These are phyloP conservation scores for Solidago caesia DNA, from an alignment of 129 eudicot genomes.

Conservation along the genomic window DNA sequence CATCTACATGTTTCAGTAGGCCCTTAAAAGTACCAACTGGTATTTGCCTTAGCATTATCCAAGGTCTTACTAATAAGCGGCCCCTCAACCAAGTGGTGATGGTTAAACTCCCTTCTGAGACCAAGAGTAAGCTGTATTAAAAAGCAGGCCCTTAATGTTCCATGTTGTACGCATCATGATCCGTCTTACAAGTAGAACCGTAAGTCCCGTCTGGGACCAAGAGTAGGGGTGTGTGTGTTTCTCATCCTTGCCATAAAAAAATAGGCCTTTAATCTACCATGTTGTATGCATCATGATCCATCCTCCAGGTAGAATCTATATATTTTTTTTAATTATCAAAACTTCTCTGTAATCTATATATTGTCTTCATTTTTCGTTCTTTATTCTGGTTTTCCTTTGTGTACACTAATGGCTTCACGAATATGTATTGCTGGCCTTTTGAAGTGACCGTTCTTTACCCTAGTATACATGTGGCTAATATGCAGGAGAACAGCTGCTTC, in stretches of 20 bases:
- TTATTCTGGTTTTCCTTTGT: background rate
- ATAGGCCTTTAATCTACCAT: background rate
- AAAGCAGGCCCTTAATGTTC: too few relatives aligned
- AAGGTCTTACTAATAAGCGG: too few relatives aligned
- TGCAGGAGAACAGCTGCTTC: slow-evolving; percentile 60
- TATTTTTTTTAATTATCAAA: background rate
- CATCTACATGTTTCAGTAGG: background rate
- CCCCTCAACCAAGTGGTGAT: too few relatives aligned
- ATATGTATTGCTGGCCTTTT: background rate
- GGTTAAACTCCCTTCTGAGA: too few relatives aligned
- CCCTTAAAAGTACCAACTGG: background rate
- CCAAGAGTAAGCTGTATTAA: too few relatives aligned
- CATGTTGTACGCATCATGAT: too few relatives aligned
- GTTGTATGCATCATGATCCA: background rate
- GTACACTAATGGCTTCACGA: background rate
- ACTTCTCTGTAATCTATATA: background rate
- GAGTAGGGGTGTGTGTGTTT: too few relatives aligned
- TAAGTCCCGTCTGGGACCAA: too few relatives aligned
- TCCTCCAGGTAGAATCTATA: background rate
- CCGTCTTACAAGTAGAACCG: too few relatives aligned
- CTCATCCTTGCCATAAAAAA: background rate
- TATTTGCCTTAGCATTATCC: too few relatives aligned
- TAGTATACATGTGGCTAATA: slow-evolving; percentile 7
- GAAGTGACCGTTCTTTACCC: background rate
- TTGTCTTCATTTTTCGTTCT: background rate